Percentiles rank a stretch among this genome's conserved stretches.
Evolutionary conservation across 352 stramenopile genomes (phyloP).

Genomic region (Phytophthora pini): DNA sequence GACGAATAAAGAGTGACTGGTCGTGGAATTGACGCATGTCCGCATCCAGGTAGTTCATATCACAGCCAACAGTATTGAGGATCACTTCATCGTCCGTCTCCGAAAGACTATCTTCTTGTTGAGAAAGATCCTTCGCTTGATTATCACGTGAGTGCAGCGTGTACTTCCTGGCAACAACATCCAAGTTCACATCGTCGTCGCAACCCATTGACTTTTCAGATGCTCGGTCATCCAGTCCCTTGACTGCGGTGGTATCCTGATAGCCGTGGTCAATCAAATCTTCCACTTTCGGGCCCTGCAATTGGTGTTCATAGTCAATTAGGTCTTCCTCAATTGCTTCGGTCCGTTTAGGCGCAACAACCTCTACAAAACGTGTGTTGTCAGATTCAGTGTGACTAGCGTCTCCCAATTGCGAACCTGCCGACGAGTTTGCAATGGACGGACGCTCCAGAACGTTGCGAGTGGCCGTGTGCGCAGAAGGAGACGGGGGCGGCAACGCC

Average conservation of each 20-base stretch:
- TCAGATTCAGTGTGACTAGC: conserved; percentile 4
- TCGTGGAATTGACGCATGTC: conserved; percentile 82
- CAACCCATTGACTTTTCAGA: conserved; percentile 9
- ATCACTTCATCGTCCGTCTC: conserved; percentile 14
- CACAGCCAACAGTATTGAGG: conserved; percentile 61
- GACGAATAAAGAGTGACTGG: conserved; percentile 51
- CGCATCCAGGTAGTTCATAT: conserved; percentile 65
- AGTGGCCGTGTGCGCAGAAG: conserved; percentile 46
- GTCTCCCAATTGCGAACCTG: conserved; percentile 10
- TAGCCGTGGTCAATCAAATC: conserved; percentile 24
- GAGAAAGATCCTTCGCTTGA: conserved; percentile 10
- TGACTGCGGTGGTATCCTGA: neutral
- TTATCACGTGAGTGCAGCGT: conserved; percentile 13
- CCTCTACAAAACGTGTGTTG: conserved; percentile 4
- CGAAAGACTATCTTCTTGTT: conserved; percentile 13
- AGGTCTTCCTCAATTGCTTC: conserved; percentile 19
- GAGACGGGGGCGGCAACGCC: conserved; percentile 49
- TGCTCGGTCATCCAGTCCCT: conserved; percentile 2
- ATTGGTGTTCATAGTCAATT: conserved; percentile 15
- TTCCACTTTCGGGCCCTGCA: conserved; percentile 18
- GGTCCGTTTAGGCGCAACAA: conserved; percentile 2
- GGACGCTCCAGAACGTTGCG: conserved; percentile 43
- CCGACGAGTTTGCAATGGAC: conserved; percentile 36
- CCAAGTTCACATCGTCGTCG: conserved; percentile 9
- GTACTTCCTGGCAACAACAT: conserved; percentile 19